Percentiles rank a stretch among this genome's conserved stretches.
Evolutionary conservation across 495 filamentous ascomycete genomes (phyloP).

Genomic region (Aspergillus campestris): DNA sequence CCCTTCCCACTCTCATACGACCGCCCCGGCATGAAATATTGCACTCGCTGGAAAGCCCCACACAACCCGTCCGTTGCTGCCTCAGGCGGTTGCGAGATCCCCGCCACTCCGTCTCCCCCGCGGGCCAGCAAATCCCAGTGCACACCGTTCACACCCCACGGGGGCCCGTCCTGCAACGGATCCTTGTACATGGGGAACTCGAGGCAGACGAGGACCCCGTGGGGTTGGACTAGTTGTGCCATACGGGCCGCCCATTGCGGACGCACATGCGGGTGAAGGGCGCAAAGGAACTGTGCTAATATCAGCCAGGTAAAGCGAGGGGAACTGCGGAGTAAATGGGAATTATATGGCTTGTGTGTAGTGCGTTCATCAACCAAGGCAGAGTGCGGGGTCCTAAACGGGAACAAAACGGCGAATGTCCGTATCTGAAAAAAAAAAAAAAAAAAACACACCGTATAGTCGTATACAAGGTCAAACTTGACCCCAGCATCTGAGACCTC

Average conservation of each 20-base stretch:
- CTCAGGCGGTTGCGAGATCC: neutral
- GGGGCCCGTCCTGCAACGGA: slow-evolving; percentile 23
- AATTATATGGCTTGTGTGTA: too few species aligned
- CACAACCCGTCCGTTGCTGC: neutral
- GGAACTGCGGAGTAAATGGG: too few species aligned
- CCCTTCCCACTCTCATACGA: slow-evolving; percentile 18
- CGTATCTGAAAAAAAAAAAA: too few species aligned
- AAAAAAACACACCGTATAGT: slow-evolving; percentile 53
- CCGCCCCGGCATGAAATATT: slow-evolving; percentile 16
- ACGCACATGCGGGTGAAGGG: slow-evolving; percentile 27
- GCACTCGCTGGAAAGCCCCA: slow-evolving; percentile 10
- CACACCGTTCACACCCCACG: slow-evolving; percentile 25
- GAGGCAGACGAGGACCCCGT: slow-evolving; percentile 26
- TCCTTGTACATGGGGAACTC: slow-evolving; percentile 33
- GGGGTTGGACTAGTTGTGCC: slow-evolving; percentile 16
- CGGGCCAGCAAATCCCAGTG: slow-evolving; percentile 22
- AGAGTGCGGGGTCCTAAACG: too few species aligned
- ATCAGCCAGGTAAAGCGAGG: too few species aligned
- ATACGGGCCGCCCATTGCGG: slow-evolving; percentile 25
- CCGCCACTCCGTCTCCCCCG: slow-evolving; percentile 13
- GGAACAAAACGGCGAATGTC: too few species aligned
- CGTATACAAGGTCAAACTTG: slow-evolving; percentile 61
- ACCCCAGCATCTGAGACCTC: slow-evolving; percentile 17
- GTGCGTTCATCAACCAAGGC: too few species aligned
- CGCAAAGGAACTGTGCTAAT: slow-evolving; percentile 24